Evolutionary conservation across 371 early-diverging fungal genomes (phyloP).

Genomic region (Mortierella polycephala): DNA sequence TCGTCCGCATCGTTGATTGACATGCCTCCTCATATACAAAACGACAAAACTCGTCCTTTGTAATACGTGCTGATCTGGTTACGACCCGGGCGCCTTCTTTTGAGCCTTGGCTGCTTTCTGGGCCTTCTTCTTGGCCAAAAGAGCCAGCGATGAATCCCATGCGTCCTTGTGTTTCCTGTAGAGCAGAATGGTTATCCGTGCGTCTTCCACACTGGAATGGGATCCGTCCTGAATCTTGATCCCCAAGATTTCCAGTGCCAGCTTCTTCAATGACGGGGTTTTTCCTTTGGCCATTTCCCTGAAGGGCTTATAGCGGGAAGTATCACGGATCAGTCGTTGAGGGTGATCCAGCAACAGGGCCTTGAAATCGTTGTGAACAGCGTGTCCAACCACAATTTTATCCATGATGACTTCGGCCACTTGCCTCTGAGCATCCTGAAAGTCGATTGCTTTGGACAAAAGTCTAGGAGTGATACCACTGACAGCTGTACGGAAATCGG

Average conservation of each 20-base stretch:
- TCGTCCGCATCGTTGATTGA: too few relatives aligned
- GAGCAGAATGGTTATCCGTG: slow-evolving; percentile 88
- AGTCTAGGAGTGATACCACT: slow-evolving; percentile 92
- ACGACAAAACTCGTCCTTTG: background rate
- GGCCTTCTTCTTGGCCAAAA: slow-evolving; percentile 31
- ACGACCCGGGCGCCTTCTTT: slow-evolving; percentile 13
- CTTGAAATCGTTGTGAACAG: slow-evolving; percentile 86
- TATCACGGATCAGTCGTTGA: slow-evolving; percentile 82
- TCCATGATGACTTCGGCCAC: slow-evolving; percentile 85
- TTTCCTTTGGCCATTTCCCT: slow-evolving; percentile 69
- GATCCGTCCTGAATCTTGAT: slow-evolving; percentile 87
- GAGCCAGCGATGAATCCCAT: slow-evolving; percentile 78
- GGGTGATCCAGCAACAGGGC: slow-evolving; percentile 87
- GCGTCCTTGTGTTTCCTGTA: slow-evolving; percentile 82
- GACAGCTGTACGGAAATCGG: slow-evolving; percentile 93
- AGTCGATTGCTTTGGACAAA: slow-evolving; percentile 65
- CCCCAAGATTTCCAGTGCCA: slow-evolving; percentile 81
- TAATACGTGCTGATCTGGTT: background rate
- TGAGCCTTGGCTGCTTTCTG: slow-evolving; percentile 42
- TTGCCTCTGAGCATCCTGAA: slow-evolving; percentile 79
- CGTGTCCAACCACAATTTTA: slow-evolving; percentile 92
- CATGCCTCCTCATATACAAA: too few relatives aligned
- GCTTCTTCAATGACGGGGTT: slow-evolving; percentile 77
- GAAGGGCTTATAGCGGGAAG: slow-evolving; percentile 82
- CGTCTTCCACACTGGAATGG: slow-evolving; percentile 95